phyloP scores from a whole-genome alignment of 257 asterid species.

The Catharanthus roseus region DNA sequence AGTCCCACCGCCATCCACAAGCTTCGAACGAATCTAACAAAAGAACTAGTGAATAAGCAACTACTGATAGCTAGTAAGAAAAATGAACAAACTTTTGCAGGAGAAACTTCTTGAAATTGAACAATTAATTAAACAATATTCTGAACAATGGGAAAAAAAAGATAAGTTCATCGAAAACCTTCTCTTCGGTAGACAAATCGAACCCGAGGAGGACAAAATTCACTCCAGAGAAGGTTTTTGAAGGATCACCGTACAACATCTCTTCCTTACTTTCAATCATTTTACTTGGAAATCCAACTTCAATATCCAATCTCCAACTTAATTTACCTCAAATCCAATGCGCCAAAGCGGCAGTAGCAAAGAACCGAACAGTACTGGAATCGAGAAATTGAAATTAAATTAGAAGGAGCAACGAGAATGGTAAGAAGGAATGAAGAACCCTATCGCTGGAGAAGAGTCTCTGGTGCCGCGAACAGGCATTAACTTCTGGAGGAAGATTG shows the following conservation, averaged over 20 bases:
- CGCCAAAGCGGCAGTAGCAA: not conserved
- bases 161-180: conserved; percentile 28
- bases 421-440: not conserved
- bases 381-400: too few relatives aligned
- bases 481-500: not conserved
- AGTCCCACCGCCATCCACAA: conserved; percentile 66
- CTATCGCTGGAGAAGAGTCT: too few relatives aligned
- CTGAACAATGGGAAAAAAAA: not conserved
- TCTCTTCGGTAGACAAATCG: conserved; percentile 35
- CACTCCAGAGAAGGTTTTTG: conserved; percentile 46
- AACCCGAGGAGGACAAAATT: conserved; percentile 64
- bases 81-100: not conserved
- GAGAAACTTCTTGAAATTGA: not conserved
- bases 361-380: not conserved
- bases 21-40: conserved; percentile 52
- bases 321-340: not conserved
- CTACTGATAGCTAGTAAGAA: too few relatives aligned
- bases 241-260: conserved; percentile 25
- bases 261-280: conserved; percentile 32
- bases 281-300: conserved; percentile 11
- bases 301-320: not conserved
- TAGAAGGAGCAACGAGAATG: too few relatives aligned
- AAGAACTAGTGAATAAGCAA: not conserved
- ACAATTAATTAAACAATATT: not conserved
- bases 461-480: too few relatives aligned